Percentiles rank a stretch among this genome's conserved stretches.
These are phyloP conservation scores for Wickerhamomyces rabaulensis DNA, from an alignment of 805 yeast species.

Conservation along the genomic window DNA sequence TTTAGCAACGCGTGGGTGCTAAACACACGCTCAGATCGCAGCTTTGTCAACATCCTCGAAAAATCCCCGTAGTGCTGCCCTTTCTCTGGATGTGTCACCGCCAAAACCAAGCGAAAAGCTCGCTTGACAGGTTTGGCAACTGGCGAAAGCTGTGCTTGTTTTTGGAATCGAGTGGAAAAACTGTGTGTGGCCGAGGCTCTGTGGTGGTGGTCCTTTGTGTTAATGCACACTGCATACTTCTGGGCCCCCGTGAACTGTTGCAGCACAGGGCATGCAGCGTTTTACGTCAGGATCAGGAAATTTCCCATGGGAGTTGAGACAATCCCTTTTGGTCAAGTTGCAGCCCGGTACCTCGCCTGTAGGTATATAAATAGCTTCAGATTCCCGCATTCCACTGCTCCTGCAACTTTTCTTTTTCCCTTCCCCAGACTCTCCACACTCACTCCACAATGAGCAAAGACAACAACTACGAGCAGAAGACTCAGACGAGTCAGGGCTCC, in stretches of 20 bases:
- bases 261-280: background rate
- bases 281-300: no score
- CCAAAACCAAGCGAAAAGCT: background rate
- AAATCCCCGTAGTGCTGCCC: background rate
- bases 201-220: no score
- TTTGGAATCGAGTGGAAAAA: no score
- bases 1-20: background rate
- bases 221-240: no score
- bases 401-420: no score
- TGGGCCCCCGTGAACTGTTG: background rate
- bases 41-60: background rate
- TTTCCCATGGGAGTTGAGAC: background rate
- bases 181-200: no score
- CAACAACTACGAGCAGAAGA: background rate
- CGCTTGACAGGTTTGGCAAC: background rate
- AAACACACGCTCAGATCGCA: background rate
- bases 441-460: background rate
- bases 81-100: background rate
- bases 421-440: background rate
- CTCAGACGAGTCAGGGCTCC: background rate
- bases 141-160: no score
- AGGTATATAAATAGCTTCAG: background rate
- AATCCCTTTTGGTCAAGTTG: background rate
- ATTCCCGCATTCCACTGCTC: background rate
- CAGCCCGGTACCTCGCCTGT: no score